phyloP scores from a whole-genome alignment of 495 filamentous ascomycete genomes.

The Penicillium lagena region DNA sequence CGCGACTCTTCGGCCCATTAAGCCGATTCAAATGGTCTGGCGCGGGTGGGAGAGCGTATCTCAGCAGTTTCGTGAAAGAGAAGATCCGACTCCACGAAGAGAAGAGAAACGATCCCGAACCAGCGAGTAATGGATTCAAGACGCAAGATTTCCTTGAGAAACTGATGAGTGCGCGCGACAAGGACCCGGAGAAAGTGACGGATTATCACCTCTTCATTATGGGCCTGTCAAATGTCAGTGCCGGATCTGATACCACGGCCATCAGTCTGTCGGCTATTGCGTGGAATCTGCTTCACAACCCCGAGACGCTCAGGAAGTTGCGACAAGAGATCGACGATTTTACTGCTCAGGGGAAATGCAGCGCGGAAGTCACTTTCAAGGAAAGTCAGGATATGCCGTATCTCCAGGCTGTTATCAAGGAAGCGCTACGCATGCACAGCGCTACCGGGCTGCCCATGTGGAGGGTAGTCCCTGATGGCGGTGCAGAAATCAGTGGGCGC shows the following conservation, averaged over 20 bases:
- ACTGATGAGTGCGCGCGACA: conserved; percentile 48
- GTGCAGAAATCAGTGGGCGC: conserved; percentile 24
- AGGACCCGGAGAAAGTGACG: conserved; percentile 50
- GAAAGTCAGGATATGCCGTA: conserved; percentile 45
- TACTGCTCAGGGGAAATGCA: conserved; percentile 19
- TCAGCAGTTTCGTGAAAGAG: conserved; percentile 37
- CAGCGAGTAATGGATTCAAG: conserved; percentile 24
- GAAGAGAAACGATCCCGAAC: conserved; percentile 4
- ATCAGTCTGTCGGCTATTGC: conserved; percentile 44
- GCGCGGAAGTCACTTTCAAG: conserved; percentile 32
- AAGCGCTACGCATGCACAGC: conserved; percentile 34
- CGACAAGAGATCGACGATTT: conserved; percentile 38
- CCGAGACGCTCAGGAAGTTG: conserved; percentile 28
- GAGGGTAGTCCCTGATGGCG: conserved; percentile 35
- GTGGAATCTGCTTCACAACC: conserved; percentile 42
- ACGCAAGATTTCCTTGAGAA: conserved; percentile 48
- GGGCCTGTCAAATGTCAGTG: conserved; percentile 45
- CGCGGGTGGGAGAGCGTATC: conserved; percentile 32
- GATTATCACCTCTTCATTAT: conserved; percentile 43
- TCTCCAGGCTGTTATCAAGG: conserved; percentile 42
- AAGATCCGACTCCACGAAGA: conserved; percentile 31
- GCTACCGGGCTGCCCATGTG: conserved; percentile 32
- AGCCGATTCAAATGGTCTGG: conserved; percentile 35
- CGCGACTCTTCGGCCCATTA: conserved; percentile 30
- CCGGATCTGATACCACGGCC: conserved; percentile 51